phyloP scores from a whole-genome alignment of 2,329 filamentous ascomycete genomes.

The Bipolaris sorokiniana region DNA sequence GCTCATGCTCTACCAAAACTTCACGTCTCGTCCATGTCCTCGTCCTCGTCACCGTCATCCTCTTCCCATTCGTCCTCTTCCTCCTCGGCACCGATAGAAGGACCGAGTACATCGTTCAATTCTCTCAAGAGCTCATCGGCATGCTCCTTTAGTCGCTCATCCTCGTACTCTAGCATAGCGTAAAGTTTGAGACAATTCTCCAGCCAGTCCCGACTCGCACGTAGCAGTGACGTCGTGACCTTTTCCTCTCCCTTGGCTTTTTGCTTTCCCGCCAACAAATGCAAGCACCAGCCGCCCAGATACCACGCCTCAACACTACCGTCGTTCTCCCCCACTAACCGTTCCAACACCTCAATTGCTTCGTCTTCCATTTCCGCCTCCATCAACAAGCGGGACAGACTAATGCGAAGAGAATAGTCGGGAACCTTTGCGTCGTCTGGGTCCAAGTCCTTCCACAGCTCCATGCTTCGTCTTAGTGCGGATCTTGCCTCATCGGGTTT shows the following conservation, averaged over 20 bases:
- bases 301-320: slow-evolving; percentile 97
- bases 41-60: slow-evolving; percentile 43
- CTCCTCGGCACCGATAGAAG: slow-evolving; percentile 50
- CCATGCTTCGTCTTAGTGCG: slow-evolving; percentile 79
- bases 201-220: slow-evolving; percentile 81
- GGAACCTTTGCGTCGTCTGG: slow-evolving; percentile 76
- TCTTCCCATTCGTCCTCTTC: slow-evolving; percentile 53
- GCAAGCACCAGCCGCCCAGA: slow-evolving; percentile 90
- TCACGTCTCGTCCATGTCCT: slow-evolving; percentile 47
- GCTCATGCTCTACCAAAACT: slow-evolving; percentile 11
- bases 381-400: slow-evolving; percentile 82
- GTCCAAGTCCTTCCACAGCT: slow-evolving; percentile 80
- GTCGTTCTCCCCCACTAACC: slow-evolving; percentile 87
- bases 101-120: slow-evolving; percentile 54
- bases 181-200: slow-evolving; percentile 82
- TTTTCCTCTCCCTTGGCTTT: slow-evolving; percentile 61
- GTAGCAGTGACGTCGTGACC: slow-evolving; percentile 64
- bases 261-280: slow-evolving; percentile 75
- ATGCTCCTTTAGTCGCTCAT: slow-evolving; percentile 77
- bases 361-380: slow-evolving; percentile 86
- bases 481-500: slow-evolving; percentile 78
- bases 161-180: slow-evolving; percentile 79
- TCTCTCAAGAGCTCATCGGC: slow-evolving; percentile 70
- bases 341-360: slow-evolving; percentile 82
- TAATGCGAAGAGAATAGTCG: slow-evolving; percentile 85